These are phyloP conservation scores for Kodamaea kaohsiungensis DNA, from an alignment of 805 yeast genomes.

Conservation along the genomic window DNA sequence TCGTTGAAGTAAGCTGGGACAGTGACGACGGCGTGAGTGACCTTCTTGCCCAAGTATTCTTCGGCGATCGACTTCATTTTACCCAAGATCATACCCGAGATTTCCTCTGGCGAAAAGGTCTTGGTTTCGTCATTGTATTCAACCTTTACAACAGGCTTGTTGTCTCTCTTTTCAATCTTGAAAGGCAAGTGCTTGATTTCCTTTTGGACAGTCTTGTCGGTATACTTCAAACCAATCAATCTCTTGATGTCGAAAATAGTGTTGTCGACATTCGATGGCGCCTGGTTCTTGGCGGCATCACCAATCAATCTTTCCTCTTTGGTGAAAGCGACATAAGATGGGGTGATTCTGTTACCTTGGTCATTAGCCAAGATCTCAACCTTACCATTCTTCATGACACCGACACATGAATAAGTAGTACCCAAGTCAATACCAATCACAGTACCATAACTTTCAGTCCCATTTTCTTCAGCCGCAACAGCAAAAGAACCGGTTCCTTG, in stretches of 20 bases:
- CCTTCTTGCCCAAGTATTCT: constrained; percentile 70
- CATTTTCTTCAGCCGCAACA: constrained; percentile 25
- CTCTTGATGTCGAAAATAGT: constrained; percentile 93
- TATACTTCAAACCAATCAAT: constrained; percentile 88
- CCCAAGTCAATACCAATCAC: constrained; percentile 97
- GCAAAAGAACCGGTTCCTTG: constrained; percentile 20
- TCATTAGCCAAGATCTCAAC: constrained; percentile 97
- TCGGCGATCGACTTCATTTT: constrained; percentile 87
- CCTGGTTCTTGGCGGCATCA: constrained; percentile 97
- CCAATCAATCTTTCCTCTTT: constrained; percentile 92
- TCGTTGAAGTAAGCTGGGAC: constrained; percentile 94
- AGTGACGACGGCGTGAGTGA: constrained; percentile 87
- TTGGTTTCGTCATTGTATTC: constrained; percentile 83
- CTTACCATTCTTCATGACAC: constrained; percentile 86
- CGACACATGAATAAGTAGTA: constrained; percentile 95
- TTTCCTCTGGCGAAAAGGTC: constrained; percentile 90
- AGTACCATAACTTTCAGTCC: constrained; percentile 52
- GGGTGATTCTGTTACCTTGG: constrained; percentile 98
- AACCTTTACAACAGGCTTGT: constrained; percentile 81
- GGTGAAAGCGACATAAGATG: constrained; percentile 94
- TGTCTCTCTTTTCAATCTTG: constrained; percentile 68
- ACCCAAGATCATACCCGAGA: constrained; percentile 86
- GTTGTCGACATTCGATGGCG: constrained; percentile 88
- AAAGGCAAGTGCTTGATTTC: constrained; percentile 91
- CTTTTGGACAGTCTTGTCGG: constrained; percentile 75